Conservation (phyloP, 768 basidiomycete genomes). For the Galerina sulciceps region DNA sequence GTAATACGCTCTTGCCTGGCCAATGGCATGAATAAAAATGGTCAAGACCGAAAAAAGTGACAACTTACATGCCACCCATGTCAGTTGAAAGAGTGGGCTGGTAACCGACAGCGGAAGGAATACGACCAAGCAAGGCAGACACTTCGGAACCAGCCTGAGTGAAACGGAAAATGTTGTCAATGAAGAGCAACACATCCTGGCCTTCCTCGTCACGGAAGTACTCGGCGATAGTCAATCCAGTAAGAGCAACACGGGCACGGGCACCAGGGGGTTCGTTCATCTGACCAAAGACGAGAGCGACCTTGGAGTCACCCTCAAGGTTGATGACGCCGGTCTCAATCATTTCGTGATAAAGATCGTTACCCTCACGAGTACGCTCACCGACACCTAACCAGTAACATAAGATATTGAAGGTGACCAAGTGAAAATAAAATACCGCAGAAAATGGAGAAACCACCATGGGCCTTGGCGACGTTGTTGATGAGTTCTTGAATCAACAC, state of each 20-base stretch:
- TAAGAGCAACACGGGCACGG: slow-evolving; percentile 99
- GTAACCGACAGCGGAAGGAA: slow-evolving; percentile 99
- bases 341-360: slow-evolving; percentile 99
- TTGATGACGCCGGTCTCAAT: slow-evolving; percentile 99
- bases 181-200: slow-evolving; percentile 99
- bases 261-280: slow-evolving; percentile 99
- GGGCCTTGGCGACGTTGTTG: slow-evolving; percentile 99
- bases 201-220: slow-evolving; percentile 99
- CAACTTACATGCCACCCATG: slow-evolving; percentile 97
- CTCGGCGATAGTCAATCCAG: slow-evolving; percentile 98
- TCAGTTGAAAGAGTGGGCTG: slow-evolving; percentile 99
- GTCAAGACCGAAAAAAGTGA: slow-evolving; percentile 5
- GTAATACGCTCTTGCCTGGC: slow-evolving; percentile 98
- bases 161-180: slow-evolving; percentile 99
- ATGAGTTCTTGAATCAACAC: slow-evolving; percentile 99
- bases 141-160: slow-evolving; percentile 99
- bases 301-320: slow-evolving; percentile 99
- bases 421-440: slow-evolving; percentile 57
- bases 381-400: slow-evolving; percentile 78
- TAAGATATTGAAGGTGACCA: not conserved
- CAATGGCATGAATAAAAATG: slow-evolving; percentile 4
- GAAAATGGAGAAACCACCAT: slow-evolving; percentile 99
- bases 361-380: slow-evolving; percentile 99
- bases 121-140: slow-evolving; percentile 99
- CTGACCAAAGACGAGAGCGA: slow-evolving; percentile 99